Evolutionary conservation across 352 stramenopile genomes (phyloP).

Genomic region (Globisporangium ultimum): DNA sequence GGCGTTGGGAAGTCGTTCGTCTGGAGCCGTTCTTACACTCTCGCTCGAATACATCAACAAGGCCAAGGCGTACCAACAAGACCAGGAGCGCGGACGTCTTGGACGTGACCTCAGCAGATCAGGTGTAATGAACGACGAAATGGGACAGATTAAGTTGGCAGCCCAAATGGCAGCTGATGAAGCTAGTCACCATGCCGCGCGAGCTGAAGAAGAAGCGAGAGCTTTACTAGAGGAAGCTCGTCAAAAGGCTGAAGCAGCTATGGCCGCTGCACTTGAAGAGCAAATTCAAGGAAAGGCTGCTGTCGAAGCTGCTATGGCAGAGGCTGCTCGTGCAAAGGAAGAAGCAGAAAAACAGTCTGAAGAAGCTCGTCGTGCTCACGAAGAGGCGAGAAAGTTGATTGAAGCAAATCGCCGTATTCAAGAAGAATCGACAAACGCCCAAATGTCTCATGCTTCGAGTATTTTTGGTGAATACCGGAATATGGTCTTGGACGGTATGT

Average conservation of each 20-base stretch:
- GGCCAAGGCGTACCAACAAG: conserved; percentile 71
- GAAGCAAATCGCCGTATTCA: conserved; percentile 84
- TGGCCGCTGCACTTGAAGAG: conserved; percentile 75
- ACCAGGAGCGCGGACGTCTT: conserved; percentile 57
- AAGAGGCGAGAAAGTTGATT: conserved; percentile 81
- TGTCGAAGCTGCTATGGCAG: conserved; percentile 80
- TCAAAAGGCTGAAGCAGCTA: conserved; percentile 79
- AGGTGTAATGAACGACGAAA: conserved; percentile 76
- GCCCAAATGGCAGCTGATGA: conserved; percentile 80
- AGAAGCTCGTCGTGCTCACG: conserved; percentile 68
- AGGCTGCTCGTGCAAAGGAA: conserved; percentile 74
- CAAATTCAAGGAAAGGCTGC: conserved; percentile 78
- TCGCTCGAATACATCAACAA: conserved; percentile 86
- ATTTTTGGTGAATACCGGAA: conserved; percentile 59
- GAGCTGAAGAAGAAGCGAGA: conserved; percentile 73
- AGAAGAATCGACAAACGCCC: conserved; percentile 37
- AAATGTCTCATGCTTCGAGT: conserved; percentile 37
- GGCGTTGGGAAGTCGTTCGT: conserved; percentile 72
- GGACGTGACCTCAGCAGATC: conserved; percentile 55
- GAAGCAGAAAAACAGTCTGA: conserved; percentile 78
- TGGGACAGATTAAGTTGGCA: conserved; percentile 80
- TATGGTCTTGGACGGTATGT: conserved; percentile 72
- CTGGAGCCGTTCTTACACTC: conserved; percentile 70
- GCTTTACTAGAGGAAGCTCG: conserved; percentile 71
- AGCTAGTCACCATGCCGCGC: conserved; percentile 61